Evolutionary conservation across 495 filamentous ascomycete species (phyloP).

Genomic region (Rostrohypoxylon terebratum): DNA sequence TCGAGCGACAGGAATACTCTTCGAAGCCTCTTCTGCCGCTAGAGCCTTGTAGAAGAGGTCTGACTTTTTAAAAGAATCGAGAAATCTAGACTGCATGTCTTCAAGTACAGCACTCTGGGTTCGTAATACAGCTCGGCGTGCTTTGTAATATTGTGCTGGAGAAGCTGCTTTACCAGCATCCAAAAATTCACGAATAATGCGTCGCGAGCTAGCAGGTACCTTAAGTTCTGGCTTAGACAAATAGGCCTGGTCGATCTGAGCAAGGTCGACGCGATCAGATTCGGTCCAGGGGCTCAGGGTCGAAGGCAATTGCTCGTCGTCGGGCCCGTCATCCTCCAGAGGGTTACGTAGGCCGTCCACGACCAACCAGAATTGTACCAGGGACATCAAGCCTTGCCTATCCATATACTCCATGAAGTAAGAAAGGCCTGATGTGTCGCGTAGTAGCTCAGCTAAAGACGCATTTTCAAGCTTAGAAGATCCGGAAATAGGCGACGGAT

Average conservation of each 20-base stretch:
- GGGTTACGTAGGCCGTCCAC: conserved; percentile 98
- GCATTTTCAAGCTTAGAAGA: conserved; percentile 74
- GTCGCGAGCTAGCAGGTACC: conserved; percentile 73
- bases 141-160: conserved; percentile 82
- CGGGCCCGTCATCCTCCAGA: conserved; percentile 84
- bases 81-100: conserved; percentile 81
- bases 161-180: conserved; percentile 79
- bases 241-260: conserved; percentile 90
- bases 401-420: conserved; percentile 99
- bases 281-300: conserved; percentile 80
- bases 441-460: conserved; percentile 82
- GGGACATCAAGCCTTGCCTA: conserved; percentile 81
- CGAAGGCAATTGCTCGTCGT: conserved; percentile 71
- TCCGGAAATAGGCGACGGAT: conserved; percentile 50
- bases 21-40: conserved; percentile 83
- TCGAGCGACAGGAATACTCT: conserved; percentile 48
- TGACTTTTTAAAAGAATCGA: conserved; percentile 87
- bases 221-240: conserved; percentile 84
- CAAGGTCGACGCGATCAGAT: conserved; percentile 86
- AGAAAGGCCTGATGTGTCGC: conserved; percentile 88
- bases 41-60: conserved; percentile 96
- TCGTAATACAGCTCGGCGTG: conserved; percentile 81
- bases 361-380: conserved; percentile 99
- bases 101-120: conserved; percentile 87
- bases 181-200: conserved; percentile 79